A percentile compares a stretch with the other conserved stretches of the same genome.
These are phyloP conservation scores for Vigna trinervia DNA, from an alignment of 306 rosid genomes.

Conservation along the genomic window DNA sequence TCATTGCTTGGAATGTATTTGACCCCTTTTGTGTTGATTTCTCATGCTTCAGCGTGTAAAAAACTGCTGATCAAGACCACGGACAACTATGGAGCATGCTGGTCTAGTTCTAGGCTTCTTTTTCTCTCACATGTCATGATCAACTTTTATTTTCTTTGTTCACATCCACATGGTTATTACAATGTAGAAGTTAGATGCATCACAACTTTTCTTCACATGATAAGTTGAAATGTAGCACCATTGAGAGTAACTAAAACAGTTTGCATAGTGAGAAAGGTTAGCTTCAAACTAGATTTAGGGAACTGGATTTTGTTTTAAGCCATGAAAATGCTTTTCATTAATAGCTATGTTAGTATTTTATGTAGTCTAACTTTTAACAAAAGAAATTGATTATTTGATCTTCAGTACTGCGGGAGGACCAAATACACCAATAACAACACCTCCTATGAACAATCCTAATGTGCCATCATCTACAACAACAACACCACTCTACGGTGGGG, in stretches of 20 bases:
- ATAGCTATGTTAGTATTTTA: not conserved
- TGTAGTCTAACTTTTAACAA: constrained; percentile 37
- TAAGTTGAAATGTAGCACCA: constrained; percentile 27
- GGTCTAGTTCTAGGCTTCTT: not conserved
- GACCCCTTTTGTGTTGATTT: constrained; percentile 23
- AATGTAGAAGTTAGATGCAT: constrained; percentile 15
- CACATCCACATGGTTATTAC: constrained; percentile 37
- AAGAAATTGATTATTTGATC: not conserved
- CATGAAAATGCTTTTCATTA: constrained; percentile 16
- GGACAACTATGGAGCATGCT: constrained; percentile 14
- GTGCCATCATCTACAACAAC: constrained; percentile 53
- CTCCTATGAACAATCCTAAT: constrained; percentile 51
- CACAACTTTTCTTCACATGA: constrained; percentile 9
- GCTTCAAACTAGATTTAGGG: not conserved
- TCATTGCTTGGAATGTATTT: constrained; percentile 42
- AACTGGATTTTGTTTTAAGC: constrained; percentile 15
- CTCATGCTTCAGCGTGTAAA: constrained; percentile 9
- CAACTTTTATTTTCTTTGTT: constrained; percentile 21
- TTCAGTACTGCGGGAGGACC: constrained; percentile 83
- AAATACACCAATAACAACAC: constrained; percentile 55
- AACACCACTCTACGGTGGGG: constrained; percentile 53
- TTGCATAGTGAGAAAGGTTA: not conserved
- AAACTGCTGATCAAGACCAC: not conserved
- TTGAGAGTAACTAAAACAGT: not conserved
- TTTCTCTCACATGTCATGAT: constrained; percentile 37